A percentile compares a stretch with the other conserved stretches of the same genome.
Conservation (phyloP, 2,329 filamentous ascomycete genomes). For the Aspergillus glaucus region DNA sequence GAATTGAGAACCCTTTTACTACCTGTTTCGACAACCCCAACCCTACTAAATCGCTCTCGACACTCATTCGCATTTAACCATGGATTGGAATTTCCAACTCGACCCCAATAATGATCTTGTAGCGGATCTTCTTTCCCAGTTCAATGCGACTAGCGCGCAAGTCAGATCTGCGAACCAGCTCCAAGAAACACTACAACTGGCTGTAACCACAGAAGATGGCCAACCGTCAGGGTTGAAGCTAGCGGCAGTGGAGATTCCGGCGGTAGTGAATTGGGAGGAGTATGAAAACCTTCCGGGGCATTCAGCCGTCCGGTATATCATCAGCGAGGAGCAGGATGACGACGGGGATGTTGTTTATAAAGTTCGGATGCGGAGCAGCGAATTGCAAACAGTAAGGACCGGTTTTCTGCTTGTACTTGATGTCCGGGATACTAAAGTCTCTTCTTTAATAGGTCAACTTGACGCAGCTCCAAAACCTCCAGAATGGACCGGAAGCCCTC, state of each 20-base stretch:
- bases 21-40: neutral
- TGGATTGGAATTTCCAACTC: neutral
- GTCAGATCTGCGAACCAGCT: neutral
- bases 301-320: conserved; percentile 26
- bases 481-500: conserved; percentile 24
- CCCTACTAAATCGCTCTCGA: neutral
- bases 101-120: conserved; percentile 11
- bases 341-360: conserved; percentile 20
- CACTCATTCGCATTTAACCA: neutral
- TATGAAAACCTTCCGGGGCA: conserved; percentile 37
- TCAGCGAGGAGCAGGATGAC: conserved; percentile 20
- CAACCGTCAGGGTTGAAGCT: neutral
- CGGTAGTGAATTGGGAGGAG: conserved; percentile 22
- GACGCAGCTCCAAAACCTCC: conserved; percentile 19
- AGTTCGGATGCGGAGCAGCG: conserved; percentile 31
- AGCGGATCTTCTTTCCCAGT: conserved; percentile 14
- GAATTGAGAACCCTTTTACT: neutral
- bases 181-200: neutral
- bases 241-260: conserved; percentile 26
- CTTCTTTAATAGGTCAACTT: conserved; percentile 20
- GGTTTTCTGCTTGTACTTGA: neutral
- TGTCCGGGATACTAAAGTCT: neutral
- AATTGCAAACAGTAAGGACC: conserved; percentile 28
- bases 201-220: neutral
- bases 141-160: neutral